These are phyloP conservation scores for Colletotrichum navitas DNA, from an alignment of 2,329 filamentous ascomycete genomes.

Conservation along the genomic window DNA sequence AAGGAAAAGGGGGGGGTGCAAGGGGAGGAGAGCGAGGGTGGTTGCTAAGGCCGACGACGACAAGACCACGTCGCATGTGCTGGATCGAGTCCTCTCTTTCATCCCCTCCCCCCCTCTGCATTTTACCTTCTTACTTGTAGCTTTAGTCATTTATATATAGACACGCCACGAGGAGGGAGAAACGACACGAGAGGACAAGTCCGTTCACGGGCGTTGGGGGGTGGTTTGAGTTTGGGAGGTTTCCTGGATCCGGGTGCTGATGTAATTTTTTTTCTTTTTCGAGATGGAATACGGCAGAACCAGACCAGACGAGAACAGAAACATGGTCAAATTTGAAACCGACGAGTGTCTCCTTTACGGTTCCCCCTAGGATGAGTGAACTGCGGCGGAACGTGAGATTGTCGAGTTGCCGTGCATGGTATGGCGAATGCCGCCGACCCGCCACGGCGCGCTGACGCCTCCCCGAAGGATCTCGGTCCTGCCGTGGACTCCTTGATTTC, in stretches of 20 bases:
- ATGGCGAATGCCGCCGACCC: neutral
- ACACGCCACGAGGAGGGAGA: neutral
- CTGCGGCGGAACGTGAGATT: neutral
- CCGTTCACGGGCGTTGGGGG: neutral
- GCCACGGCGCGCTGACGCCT: too few species aligned
- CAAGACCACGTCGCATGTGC: neutral
- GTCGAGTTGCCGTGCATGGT: neutral
- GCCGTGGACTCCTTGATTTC: too few species aligned
- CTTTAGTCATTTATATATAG: constrained; percentile 12
- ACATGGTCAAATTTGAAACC: neutral
- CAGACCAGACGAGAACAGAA: neutral
- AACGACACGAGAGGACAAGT: neutral
- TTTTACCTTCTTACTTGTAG: constrained; percentile 7
- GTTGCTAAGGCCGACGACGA: neutral
- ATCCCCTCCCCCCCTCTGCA: neutral
- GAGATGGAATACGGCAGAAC: neutral
- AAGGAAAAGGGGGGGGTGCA: neutral
- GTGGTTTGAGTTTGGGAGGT: neutral
- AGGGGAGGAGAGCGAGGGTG: neutral
- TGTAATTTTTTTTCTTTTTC: neutral
- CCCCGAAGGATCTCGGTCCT: too few species aligned
- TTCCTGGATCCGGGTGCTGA: neutral
- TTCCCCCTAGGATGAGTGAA: neutral
- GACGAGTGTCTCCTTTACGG: neutral
- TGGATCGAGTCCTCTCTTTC: neutral